Evolutionary conservation across 805 yeast genomes (phyloP).

Genomic region (Teunomyces atbi): DNA sequence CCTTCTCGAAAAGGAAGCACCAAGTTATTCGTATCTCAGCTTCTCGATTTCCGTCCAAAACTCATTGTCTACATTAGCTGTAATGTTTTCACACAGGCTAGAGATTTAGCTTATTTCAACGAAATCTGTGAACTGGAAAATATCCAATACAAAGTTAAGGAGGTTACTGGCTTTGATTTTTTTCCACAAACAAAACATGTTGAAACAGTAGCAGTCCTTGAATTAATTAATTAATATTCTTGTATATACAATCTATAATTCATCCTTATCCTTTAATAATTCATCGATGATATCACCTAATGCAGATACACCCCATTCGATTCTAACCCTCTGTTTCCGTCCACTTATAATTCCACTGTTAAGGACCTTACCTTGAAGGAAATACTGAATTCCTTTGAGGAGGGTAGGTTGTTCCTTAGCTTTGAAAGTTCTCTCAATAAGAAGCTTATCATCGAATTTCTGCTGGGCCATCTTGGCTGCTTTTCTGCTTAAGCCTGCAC

Average conservation of each 20-base stretch:
- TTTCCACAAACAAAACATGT: constrained; percentile 61
- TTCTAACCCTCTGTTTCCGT: constrained; percentile 52
- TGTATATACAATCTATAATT: constrained; percentile 3
- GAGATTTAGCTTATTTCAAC: constrained; percentile 36
- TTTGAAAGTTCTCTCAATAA: constrained; percentile 51
- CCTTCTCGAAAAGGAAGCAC: constrained; percentile 46
- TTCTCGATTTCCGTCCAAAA: constrained; percentile 35
- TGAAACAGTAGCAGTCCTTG: constrained; percentile 52
- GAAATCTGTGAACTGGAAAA: constrained; percentile 16
- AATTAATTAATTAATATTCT: constrained; percentile 13
- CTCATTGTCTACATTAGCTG: constrained; percentile 43
- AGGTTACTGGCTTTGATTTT: constrained; percentile 43
- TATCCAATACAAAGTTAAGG: constrained; percentile 14
- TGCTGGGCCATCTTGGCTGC: constrained; percentile 27
- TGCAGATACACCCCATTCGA: constrained; percentile 65
- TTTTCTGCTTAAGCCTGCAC: constrained; percentile 38
- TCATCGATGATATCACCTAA: constrained; percentile 54
- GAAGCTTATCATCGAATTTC: constrained; percentile 46
- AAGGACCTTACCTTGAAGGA: constrained; percentile 48
- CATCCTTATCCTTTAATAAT: constrained; percentile 13
- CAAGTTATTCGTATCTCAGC: constrained; percentile 32
- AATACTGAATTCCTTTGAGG: constrained; percentile 65
- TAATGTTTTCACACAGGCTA: constrained; percentile 45
- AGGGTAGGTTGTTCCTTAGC: constrained; percentile 59
- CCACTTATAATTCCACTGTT: constrained; percentile 51